phyloP scores from a whole-genome alignment of 352 stramenopile species.

The Phytopythium kandeliae region DNA sequence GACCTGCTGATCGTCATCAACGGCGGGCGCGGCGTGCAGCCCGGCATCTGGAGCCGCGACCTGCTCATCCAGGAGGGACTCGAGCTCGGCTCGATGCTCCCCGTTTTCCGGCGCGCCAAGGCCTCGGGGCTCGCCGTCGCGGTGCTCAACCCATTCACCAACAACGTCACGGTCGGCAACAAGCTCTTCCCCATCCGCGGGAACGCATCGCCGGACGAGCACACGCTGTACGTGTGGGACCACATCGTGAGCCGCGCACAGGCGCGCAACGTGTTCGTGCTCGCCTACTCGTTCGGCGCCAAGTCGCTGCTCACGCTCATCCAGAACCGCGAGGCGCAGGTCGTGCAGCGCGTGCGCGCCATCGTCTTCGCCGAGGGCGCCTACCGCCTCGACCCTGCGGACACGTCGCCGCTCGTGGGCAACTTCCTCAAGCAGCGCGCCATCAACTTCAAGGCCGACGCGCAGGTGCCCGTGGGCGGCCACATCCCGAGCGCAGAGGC shows the following conservation, averaged over 20 bases:
- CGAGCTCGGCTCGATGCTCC: conserved; percentile 73
- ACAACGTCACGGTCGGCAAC: conserved; percentile 59
- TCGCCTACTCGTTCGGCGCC: conserved; percentile 66
- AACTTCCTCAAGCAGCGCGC: conserved; percentile 56
- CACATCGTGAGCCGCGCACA: conserved; percentile 57
- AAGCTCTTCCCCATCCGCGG: conserved; percentile 49
- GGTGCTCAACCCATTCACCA: conserved; percentile 71
- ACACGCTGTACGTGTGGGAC: conserved; percentile 74
- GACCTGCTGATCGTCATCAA: conserved; percentile 73
- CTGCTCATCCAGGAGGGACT: conserved; percentile 72
- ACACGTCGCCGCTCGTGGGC: conserved; percentile 40
- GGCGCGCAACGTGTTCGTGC: conserved; percentile 53
- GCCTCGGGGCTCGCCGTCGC: conserved; percentile 41
- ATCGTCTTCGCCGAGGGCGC: conserved; percentile 68
- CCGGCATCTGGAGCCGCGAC: conserved; percentile 76
- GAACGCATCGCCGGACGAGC: conserved; percentile 56
- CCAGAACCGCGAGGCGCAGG: conserved; percentile 50
- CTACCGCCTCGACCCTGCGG: conserved; percentile 49
- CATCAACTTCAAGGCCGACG: conserved; percentile 75
- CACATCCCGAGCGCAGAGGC: conserved; percentile 50
- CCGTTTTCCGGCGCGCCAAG: conserved; percentile 46
- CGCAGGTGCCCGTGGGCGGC: conserved; percentile 28
- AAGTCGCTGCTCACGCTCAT: conserved; percentile 66
- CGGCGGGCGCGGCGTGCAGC: conserved; percentile 52
- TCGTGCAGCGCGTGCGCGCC: conserved; percentile 44